Base-by-base conservation (phyloP, 106 monocot genomes). In the Phalaenopsis equestris region DNA sequence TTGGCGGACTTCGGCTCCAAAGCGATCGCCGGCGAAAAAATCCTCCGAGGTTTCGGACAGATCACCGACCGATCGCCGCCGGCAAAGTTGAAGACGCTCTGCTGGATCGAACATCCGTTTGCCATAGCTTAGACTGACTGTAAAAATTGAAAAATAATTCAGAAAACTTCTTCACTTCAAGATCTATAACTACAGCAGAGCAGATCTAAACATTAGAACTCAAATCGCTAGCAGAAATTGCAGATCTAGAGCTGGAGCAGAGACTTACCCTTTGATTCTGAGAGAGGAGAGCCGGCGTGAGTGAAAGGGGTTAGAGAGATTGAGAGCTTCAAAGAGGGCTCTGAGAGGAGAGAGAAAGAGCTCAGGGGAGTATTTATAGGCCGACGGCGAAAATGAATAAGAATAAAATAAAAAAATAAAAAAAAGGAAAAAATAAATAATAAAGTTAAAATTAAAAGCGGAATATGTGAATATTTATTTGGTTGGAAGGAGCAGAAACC, bases 81-180 rank as follows among this genome's bases (percentile, higher is more conserved):
- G 74, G 74, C 74, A 8, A 5, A 8, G 5, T 2, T 43, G 74
- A 43, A 74, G 16, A 18, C 74, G 43, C 1, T 74, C n/a, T 74
- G 74, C 42, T 74, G 74, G 6, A 74, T 74, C 74, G 74, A 30
- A 19, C 74, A 43, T 74, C 74, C 15, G 41, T 74, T 74, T 6
- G 74, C 43, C 74, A 74, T 74, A 15, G 14, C 42, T 43, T 74
- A 43, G 38, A 17, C 74, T 1, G 74, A 2, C 74, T 74, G 74
- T 6, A 43, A 74, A 74, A 3, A 5, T 17, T 43, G 42, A 74
- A 43, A 41, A 42, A 3, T 6, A 43, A 42, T 2, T 37, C 8
- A 70, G 8, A 70, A 39, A 52, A 12, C 12, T 52, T 12, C 52
- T 52, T 14, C 52, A 52, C 15, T 52, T 52, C 52, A 2, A 15